These are phyloP conservation scores for Ochetophila trinervis DNA, from an alignment of 306 rosid genomes.

Conservation along the genomic window DNA sequence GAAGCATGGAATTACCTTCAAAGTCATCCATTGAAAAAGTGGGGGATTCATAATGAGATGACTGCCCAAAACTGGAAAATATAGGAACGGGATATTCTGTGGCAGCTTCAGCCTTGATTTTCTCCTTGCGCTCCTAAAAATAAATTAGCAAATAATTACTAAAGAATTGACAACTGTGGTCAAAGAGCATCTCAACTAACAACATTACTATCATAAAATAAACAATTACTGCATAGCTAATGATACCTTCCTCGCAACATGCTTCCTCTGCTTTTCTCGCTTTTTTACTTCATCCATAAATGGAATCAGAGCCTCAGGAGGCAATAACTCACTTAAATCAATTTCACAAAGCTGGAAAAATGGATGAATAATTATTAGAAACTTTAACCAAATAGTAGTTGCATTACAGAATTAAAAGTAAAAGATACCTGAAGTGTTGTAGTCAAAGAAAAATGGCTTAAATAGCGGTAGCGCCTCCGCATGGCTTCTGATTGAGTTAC, in stretches of 20 bases:
- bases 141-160: slow-evolving; percentile 24
- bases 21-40: slow-evolving; percentile 88
- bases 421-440: slow-evolving; percentile 72
- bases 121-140: slow-evolving; percentile 70
- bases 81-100: slow-evolving; percentile 41
- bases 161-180: slow-evolving; percentile 11
- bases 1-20: slow-evolving; percentile 58
- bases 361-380: slow-evolving; percentile 23
- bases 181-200: neutral
- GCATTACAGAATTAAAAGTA: neutral
- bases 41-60: slow-evolving; percentile 45
- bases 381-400: slow-evolving; percentile 15
- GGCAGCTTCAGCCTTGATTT: slow-evolving; percentile 77
- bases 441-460: slow-evolving; percentile 91
- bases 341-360: slow-evolving; percentile 86
- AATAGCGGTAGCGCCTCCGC: slow-evolving; percentile 78
- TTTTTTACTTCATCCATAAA: slow-evolving; percentile 86
- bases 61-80: slow-evolving; percentile 33
- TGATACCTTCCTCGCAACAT: slow-evolving; percentile 72
- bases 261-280: slow-evolving; percentile 83
- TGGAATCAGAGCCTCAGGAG: slow-evolving; percentile 67
- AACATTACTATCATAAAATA: neutral
- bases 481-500: slow-evolving; percentile 83
- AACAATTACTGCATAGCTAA: neutral
- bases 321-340: slow-evolving; percentile 68